Evolutionary conservation across 2,329 filamentous ascomycete species (phyloP), one percentile per base, ranked within the genome.

Genomic region (Polychaeton citri): DNA sequence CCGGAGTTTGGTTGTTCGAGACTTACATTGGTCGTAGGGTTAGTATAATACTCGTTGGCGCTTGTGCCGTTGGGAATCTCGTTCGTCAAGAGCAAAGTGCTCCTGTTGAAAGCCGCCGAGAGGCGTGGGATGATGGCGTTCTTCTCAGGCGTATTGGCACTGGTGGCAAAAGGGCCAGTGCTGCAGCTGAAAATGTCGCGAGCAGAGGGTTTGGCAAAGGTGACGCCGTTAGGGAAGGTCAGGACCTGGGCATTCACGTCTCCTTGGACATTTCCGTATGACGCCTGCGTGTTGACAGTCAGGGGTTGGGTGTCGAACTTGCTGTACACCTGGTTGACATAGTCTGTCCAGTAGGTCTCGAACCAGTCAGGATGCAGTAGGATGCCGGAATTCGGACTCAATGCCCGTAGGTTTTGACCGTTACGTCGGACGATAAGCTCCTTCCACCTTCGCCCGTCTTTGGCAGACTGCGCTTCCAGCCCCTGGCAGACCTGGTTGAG

Each of bases 71-170:
- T 38, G 45, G 64, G 51, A 45, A 59, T 42, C 47, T 42, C 46
- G 16, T 55, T 54, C 10, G 57, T 51, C 5, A 58, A 51, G 34
- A 81, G 58, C 41, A 90, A 58, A 8, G 79, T 87, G 21, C 72
- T 76, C 16, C 83, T 70, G 58, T 87, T 85, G 49, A 88, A 73
- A 1, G 79, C 81, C 1, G 83, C 82, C 0, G 79, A 72, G 10
- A 90, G 60, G n/a, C 83, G 69, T 0, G 84, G 80, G 6, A 77
- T 76, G 38, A 87, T 71, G 28, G 76, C 76, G 40, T 65, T 65
- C 13, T 62, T 60, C 38, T 60, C 56, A 4, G 49, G 49, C 12
- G 59, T 52, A 33, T 62, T 62, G 3, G 50, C 47, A 40, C 69
- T 49, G 32, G 62, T 49, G 44, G 63, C 60, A 44, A 80, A 79